Base-by-base conservation (phyloP, 2,329 filamentous ascomycete genomes). In the Botrytis porri region DNA sequence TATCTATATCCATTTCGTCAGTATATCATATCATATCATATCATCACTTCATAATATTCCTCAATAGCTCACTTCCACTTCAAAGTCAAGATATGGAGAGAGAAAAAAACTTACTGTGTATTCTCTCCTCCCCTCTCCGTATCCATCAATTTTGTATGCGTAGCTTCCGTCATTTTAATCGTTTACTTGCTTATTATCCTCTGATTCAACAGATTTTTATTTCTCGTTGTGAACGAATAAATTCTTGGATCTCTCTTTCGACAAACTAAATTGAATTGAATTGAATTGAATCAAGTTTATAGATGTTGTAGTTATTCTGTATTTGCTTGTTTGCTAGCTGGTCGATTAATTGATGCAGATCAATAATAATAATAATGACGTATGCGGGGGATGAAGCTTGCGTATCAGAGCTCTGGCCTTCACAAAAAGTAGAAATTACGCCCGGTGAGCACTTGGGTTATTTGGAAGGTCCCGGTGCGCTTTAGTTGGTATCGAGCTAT, bases 91-190 rank as follows among this genome's bases (percentile, higher is more conserved):
- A 10, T 14, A 9, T 7, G 4, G 8, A 18, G 8, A 16, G 1
- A 29, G 8, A 18, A 14, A 16, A 1, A 29, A 69, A 76, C 82
- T 71, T 83, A 88, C 85, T 88, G 88, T 7, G 85, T 86, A 73
- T 84, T 84, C 80, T 90, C 88, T 76, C 89, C 89, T 78, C 89
- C 89, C 29, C 84, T 83, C 73, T 86, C 85, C 43, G 87, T 89
- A 76, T 88, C 85, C 84, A 90, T 87, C 60, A 90, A 82, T 75
- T 85, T 84, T 3, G 76, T 77, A 51, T 76, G 74, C 20, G 71
- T 73, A 32, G 73, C 71, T 73, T 75, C 64, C 4, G 76, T 63
- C 76, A 77, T 77, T 12, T 41, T 71, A 4, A 12, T 18, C 25
- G 51, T 5, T 22, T 57, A 10, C 20, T 41, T 60, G 20, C 43